phyloP scores from a whole-genome alignment of 2,329 filamentous ascomycete species.

The Drechslerella dactyloides region DNA sequence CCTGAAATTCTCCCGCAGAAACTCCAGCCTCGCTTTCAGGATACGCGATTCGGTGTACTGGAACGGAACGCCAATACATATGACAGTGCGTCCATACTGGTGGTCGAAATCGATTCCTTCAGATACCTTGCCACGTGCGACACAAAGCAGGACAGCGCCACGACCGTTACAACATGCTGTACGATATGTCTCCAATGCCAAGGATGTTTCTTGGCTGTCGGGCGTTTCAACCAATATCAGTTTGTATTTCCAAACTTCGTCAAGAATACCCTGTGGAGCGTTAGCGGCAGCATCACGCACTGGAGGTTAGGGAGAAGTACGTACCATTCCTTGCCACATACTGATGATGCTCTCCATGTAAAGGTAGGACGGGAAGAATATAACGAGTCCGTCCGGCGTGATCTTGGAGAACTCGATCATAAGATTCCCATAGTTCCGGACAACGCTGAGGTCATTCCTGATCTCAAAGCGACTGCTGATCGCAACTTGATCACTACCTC shows the following conservation, averaged over 20 bases:
- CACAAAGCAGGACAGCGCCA: slow-evolving; percentile 89
- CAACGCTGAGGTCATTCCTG: slow-evolving; percentile 93
- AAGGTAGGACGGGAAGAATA: slow-evolving; percentile 97
- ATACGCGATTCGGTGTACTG: slow-evolving; percentile 99
- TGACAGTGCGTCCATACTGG: slow-evolving; percentile 92
- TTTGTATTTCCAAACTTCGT: slow-evolving; percentile 99
- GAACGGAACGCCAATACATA: slow-evolving; percentile 96
- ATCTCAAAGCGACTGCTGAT: slow-evolving; percentile 95
- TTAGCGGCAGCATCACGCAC: slow-evolving; percentile 3
- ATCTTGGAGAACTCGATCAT: slow-evolving; percentile 94
- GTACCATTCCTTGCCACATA: slow-evolving; percentile 94
- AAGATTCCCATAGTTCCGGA: slow-evolving; percentile 92
- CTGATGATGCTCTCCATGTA: slow-evolving; percentile 99
- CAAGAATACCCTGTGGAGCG: slow-evolving; percentile 71
- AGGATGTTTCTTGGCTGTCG: slow-evolving; percentile 93
- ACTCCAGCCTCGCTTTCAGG: slow-evolving; percentile 91
- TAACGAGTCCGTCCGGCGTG: slow-evolving; percentile 96
- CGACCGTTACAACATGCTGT: slow-evolving; percentile 97
- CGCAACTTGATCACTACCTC: slow-evolving; percentile 89
- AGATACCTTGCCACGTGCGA: slow-evolving; percentile 94
- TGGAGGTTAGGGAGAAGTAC: neutral
- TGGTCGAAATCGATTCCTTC: slow-evolving; percentile 99
- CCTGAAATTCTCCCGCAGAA: slow-evolving; percentile 93
- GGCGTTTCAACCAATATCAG: slow-evolving; percentile 97
- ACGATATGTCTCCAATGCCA: slow-evolving; percentile 94